These are phyloP conservation scores for Dispira parvispora DNA, from an alignment of 192 early-diverging fungal genomes.

Conservation along the genomic window DNA sequence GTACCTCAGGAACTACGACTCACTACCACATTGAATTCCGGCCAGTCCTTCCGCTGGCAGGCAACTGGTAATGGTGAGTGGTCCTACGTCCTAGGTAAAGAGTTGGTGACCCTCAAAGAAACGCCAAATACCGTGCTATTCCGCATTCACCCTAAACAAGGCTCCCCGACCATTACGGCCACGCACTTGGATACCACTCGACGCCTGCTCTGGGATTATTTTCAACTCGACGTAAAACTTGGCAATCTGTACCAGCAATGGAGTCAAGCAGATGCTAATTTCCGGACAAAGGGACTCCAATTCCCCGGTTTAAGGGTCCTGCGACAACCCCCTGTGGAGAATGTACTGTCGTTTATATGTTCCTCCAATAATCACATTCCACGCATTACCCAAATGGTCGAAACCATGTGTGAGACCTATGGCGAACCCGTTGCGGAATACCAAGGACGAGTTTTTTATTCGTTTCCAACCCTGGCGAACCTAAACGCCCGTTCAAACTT, in stretches of 20 bases:
- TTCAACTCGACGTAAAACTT: slow-evolving; percentile 60
- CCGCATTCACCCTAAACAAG: background rate
- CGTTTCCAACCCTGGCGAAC: slow-evolving; percentile 45
- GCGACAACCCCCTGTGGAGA: slow-evolving; percentile 76
- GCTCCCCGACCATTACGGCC: background rate
- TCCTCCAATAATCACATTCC: slow-evolving; percentile 88
- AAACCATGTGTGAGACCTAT: slow-evolving; percentile 24
- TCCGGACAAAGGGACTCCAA: slow-evolving; percentile 31
- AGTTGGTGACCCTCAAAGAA: slow-evolving; percentile 11
- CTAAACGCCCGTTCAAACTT: slow-evolving; percentile 33
- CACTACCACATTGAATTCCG: slow-evolving; percentile 65
- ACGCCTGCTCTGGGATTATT: slow-evolving; percentile 56
- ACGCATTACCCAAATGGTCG: slow-evolving; percentile 68
- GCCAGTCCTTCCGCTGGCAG: slow-evolving; percentile 85
- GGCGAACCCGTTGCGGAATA: slow-evolving; percentile 23
- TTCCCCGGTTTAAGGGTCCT: slow-evolving; percentile 59
- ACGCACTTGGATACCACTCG: slow-evolving; percentile 11
- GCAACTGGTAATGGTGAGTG: slow-evolving; percentile 40
- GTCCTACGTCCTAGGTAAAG: slow-evolving; percentile 21
- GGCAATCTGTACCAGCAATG: slow-evolving; percentile 34
- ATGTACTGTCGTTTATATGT: slow-evolving; percentile 81
- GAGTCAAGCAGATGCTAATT: slow-evolving; percentile 45
- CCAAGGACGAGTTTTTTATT: slow-evolving; percentile 30
- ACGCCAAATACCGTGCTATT: background rate
- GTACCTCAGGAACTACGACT: slow-evolving; percentile 55